These are phyloP conservation scores for Candida glucosophila DNA, from an alignment of 1,139 yeast species.

Conservation along the genomic window DNA sequence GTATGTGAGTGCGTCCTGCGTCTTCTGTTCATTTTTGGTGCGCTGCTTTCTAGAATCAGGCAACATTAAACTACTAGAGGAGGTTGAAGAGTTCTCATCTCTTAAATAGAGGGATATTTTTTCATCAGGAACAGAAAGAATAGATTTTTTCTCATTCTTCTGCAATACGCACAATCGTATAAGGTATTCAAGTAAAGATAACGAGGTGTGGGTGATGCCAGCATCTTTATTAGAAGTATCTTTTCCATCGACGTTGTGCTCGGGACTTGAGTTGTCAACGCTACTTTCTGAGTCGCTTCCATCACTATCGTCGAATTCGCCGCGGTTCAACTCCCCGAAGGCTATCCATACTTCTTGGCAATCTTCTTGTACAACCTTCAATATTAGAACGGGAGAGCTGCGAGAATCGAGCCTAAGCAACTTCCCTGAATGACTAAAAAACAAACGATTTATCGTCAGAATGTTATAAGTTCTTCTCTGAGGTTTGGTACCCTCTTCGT, in stretches of 20 bases:
- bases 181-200: constrained; percentile 60
- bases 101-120: constrained; percentile 53
- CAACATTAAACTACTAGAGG: constrained; percentile 7
- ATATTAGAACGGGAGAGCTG: constrained; percentile 59
- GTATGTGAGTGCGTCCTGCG: constrained; percentile 15
- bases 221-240: constrained; percentile 5
- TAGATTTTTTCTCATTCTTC: constrained; percentile 47
- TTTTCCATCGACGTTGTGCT: constrained; percentile 8
- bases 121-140: constrained; percentile 58
- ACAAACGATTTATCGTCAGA: constrained; percentile 41
- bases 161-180: constrained; percentile 57
- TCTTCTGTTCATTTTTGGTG: constrained; percentile 9
- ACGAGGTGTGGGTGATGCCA: constrained; percentile 13
- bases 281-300: constrained; percentile 21
- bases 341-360: constrained; percentile 43
- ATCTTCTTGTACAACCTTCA: constrained; percentile 29
- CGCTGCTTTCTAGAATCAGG: constrained; percentile 13
- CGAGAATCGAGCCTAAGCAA: constrained; percentile 57
- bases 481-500: constrained; percentile 38
- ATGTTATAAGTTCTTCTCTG: constrained; percentile 28
- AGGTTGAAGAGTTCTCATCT: constrained; percentile 48
- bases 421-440: constrained; percentile 68
- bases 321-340: constrained; percentile 32
- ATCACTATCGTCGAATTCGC: constrained; percentile 24
- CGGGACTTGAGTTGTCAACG: constrained; percentile 8